phyloP scores from a whole-genome alignment of 768 basidiomycete species.

The Mycena amicta region DNA sequence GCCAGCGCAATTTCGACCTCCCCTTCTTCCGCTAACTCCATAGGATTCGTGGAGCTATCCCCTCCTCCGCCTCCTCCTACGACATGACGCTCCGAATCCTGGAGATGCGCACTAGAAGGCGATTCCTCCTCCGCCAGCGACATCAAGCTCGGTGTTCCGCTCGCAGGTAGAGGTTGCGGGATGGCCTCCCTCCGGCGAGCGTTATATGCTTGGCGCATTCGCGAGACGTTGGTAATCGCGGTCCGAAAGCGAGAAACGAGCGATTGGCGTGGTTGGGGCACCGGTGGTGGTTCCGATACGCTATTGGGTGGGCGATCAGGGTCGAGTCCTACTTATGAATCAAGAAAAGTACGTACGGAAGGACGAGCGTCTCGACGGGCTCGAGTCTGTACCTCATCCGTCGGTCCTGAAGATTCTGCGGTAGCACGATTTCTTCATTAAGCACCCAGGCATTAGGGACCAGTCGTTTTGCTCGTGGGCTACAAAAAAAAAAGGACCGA shows the following conservation, averaged over 20 bases:
- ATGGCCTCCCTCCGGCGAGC: no score
- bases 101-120: no score
- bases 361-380: background rate
- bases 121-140: background rate
- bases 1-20: no score
- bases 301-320: no score
- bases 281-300: no score
- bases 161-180: no score
- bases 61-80: no score
- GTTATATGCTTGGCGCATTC: background rate
- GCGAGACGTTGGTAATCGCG: background rate
- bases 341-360: background rate
- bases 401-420: background rate
- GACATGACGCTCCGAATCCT: no score
- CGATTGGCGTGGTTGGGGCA: no score
- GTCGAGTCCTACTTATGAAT: no score
- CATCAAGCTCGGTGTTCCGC: background rate
- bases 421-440: background rate
- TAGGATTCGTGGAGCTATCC: no score
- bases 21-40: no score
- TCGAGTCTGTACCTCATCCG: background rate
- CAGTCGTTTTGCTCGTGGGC: background rate
- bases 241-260: background rate
- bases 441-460: background rate
- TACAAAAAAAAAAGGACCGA: background rate